These are phyloP conservation scores for Schoenoplectus tabernaemontani DNA, from an alignment of 202 grass and related monocot genomes.

Conservation along the genomic window DNA sequence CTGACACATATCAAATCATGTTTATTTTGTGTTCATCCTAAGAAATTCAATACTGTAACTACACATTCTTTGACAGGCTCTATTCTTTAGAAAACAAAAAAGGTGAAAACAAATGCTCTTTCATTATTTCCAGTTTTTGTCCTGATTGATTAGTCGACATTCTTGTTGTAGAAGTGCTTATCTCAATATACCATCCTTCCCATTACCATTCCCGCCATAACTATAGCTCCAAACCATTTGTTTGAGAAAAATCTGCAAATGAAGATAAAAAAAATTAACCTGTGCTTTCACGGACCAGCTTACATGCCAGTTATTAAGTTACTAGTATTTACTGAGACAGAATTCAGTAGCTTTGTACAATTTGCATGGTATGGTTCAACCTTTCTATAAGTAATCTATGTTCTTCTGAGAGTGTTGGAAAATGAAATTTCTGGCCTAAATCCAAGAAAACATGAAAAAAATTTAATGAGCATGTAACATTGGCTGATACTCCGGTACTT, in stretches of 20 bases:
- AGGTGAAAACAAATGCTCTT: not conserved
- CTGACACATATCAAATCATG: not conserved
- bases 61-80: not conserved
- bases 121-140: not conserved
- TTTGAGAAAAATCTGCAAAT: constrained; percentile 33
- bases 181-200: constrained; percentile 30
- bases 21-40: not conserved
- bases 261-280: not conserved
- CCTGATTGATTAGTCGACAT: not conserved
- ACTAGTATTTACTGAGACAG: not conserved
- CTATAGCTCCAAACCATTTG: constrained; percentile 39
- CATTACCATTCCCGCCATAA: constrained; percentile 33
- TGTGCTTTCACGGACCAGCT: not conserved
- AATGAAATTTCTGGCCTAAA: not conserved
- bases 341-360: not conserved
- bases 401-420: not conserved
- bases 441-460: not conserved
- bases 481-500: not conserved
- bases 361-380: no score
- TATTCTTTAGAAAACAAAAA: not conserved
- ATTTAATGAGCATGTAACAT: not conserved
- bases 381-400: no score
- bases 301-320: not conserved
- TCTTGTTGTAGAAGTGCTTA: not conserved
- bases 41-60: not conserved